Evolutionary conservation across 345 rosid species (phyloP), one percentile per base, ranked within the genome.

Genomic region (Anacardium occidentale): DNA sequence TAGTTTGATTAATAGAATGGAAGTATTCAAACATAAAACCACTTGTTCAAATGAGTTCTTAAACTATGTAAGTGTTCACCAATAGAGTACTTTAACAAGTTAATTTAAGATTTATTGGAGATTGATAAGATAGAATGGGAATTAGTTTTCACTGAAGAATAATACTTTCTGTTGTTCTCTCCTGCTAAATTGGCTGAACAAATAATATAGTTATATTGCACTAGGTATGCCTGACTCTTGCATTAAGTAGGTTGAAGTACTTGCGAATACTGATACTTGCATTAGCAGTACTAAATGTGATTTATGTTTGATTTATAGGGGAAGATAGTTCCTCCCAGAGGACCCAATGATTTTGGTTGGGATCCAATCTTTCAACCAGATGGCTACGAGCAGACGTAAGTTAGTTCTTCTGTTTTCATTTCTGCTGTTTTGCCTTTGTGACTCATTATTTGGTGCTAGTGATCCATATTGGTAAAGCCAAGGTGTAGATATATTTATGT

Each of bases 301-400:
- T 37, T 24, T 82, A 34, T 79, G 82, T 72, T 66, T 79, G 81
- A 68, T 74, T 62, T 68, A 56, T 74, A 95, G 99, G 99, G 99
- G 29, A 91, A 81, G 80, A 90, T 95, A 79, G 97, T 95, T 75
- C 79, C 86, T 69, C 81, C 99, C 22, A 87, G 90, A 78, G 99
- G 99, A 74, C 94, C 94, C 9, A 83, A 72, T 62, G 94, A 90
- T 80, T 93, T 95, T 71, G 99, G 98, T 76, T 95, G 98, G 99
- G 99, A 91, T 85, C 97, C 98, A 52, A 78, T 95, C 73, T 95
- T 93, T 78, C 86, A 92, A 79, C 99, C 98, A 3, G 94, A 93
- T 74, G 94, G 92, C 71, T 90, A 89, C 73, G 88, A 88, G 34
- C 89, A 78, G 76, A 93, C 97, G 96, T 93, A 83, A 56, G 75